Conservation (phyloP, 2,329 filamentous ascomycete genomes). For the Beauveria scarabaeidicola region DNA sequence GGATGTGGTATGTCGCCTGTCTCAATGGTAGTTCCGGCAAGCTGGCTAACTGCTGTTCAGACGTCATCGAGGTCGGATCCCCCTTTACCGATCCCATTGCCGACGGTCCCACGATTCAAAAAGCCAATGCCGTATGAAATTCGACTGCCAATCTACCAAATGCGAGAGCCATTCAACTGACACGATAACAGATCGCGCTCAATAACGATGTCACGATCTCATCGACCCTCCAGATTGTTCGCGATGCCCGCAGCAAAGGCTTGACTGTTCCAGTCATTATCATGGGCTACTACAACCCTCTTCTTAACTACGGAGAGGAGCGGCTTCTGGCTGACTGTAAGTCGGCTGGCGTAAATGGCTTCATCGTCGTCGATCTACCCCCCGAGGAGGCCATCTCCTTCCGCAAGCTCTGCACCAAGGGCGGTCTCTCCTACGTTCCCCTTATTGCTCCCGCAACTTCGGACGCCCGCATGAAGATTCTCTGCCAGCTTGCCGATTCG, state of each 20-base stretch:
- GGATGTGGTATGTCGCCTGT: constrained; percentile 61
- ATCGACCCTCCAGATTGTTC: constrained; percentile 74
- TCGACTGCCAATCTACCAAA: background rate
- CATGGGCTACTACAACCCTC: constrained; percentile 99
- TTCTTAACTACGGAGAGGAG: constrained; percentile 91
- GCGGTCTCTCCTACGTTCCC: constrained; percentile 81
- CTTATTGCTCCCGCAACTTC: constrained; percentile 91
- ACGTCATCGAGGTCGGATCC: constrained; percentile 90
- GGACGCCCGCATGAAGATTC: constrained; percentile 84
- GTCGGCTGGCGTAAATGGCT: constrained; percentile 81
- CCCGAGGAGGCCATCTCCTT: constrained; percentile 94
- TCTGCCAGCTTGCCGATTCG: constrained; percentile 94
- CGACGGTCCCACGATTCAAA: constrained; percentile 95
- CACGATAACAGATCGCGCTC: constrained; percentile 51
- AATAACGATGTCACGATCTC: constrained; percentile 80
- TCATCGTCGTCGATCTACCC: constrained; percentile 92
- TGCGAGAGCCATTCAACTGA: background rate
- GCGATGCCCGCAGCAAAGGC: constrained; percentile 67
- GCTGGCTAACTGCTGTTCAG: constrained; percentile 27
- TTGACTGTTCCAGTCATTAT: constrained; percentile 77
- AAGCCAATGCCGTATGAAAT: constrained; percentile 66
- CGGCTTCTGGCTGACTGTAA: constrained; percentile 76
- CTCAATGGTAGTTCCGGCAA: background rate
- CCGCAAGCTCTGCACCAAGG: constrained; percentile 71
- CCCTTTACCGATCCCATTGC: constrained; percentile 98